Evolutionary conservation across 2,329 filamentous ascomycete genomes (phyloP), one percentile per base, ranked within the genome.

Genomic region (Blumeriella jaapii): DNA sequence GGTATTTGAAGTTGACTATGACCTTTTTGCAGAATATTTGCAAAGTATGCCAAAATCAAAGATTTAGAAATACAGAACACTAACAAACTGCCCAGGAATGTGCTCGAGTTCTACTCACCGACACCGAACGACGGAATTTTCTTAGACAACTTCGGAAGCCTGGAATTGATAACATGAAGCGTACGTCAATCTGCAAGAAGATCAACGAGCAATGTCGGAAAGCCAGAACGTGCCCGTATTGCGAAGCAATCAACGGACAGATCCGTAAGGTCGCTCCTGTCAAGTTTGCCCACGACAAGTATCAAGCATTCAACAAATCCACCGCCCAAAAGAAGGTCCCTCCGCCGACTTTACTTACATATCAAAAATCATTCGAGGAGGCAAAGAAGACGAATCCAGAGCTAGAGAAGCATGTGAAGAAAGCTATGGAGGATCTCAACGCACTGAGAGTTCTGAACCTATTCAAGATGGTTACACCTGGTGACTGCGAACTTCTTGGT

Each of bases 211-310:
- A 89, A 52, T 95, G 89, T 58, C 75, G 82, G 45, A 98, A 98
- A 61, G 74, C 76, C 36, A 87, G 85, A 58, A 67, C 64, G 11
- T 98, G 91, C 51, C 79, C 80, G 6, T 74, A 82, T 50, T 98
- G 91, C 54, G 72, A 71, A 30, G 74, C 79, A 2, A 67, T 87
- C 50, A 95, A 98, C 54, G 91, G 91, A 6, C 80, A 86, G 36
- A 89, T 98, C 40, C 82, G 87, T 53, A 96, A 96, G 60, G 73
- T 86, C 18, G 81, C 84, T 18, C 81, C 87, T n/a, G 70, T 96
- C 47, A 96, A 96, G 61, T 77, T 98, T 34, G 78, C 82, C 9
- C 91, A 98, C 61, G 86, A 95, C 65, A 93, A 91, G 54, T 98
- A 87, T 55, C 73, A 80, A 27, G 70, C 79, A 13, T 98, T 75